Percentiles rank a stretch among this genome's conserved stretches.
Evolutionary conservation across 495 filamentous ascomycete genomes (phyloP).

Genomic region (Aspergillus asperescens): DNA sequence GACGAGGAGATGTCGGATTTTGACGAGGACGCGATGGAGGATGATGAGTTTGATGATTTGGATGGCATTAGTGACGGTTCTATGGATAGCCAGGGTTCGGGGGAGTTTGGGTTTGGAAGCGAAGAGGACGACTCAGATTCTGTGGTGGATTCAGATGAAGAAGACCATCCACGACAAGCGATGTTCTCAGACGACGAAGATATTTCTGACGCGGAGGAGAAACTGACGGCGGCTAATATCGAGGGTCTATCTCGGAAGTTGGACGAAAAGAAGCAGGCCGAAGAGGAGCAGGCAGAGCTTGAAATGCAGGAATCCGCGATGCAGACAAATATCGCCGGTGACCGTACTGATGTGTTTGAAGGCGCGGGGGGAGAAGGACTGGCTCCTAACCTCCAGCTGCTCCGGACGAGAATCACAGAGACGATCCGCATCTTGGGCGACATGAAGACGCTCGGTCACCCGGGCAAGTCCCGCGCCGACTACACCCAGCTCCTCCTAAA

Average conservation of each 20-base stretch:
- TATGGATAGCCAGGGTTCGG: conserved; percentile 49
- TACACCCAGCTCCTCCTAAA: conserved; percentile 81
- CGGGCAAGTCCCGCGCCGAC: conserved; percentile 74
- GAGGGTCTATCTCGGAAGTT: conserved; percentile 80
- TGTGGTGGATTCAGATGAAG: conserved; percentile 70
- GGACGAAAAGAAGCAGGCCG: conserved; percentile 62
- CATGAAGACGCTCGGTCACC: conserved; percentile 71
- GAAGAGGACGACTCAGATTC: conserved; percentile 59
- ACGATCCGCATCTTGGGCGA: conserved; percentile 87
- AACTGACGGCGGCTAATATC: conserved; percentile 92
- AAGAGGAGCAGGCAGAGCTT: conserved; percentile 59
- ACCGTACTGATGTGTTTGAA: conserved; percentile 66
- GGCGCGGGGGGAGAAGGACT: conserved; percentile 49
- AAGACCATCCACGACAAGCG: conserved; percentile 48
- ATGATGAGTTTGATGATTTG: conserved; percentile 52
- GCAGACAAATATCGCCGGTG: conserved; percentile 92
- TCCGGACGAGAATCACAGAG: conserved; percentile 87
- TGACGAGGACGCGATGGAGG: conserved; percentile 27
- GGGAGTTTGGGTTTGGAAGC: conserved; percentile 44
- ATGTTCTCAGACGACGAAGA: conserved; percentile 97
- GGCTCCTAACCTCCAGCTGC: conserved; percentile 83
- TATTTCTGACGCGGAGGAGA: conserved; percentile 81
- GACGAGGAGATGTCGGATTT: conserved; percentile 29
- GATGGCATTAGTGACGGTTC: conserved; percentile 43
- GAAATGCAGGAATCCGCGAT: conserved; percentile 78